Conservation (phyloP, 495 filamentous ascomycete genomes). For the Penicillium riverlandense region DNA sequence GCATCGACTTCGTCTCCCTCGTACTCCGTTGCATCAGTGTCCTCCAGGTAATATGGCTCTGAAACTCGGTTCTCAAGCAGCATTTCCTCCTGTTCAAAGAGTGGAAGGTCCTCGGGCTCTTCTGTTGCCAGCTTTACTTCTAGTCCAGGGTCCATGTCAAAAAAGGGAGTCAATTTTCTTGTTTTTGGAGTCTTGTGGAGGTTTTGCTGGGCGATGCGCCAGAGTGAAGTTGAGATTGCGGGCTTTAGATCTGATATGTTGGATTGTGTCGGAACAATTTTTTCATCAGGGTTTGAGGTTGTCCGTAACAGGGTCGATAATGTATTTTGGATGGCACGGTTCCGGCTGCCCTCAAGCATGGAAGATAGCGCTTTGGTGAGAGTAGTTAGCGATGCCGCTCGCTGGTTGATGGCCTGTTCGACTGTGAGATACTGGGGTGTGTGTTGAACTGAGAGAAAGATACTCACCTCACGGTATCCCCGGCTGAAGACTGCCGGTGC, state of each 20-base stretch:
- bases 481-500: slow-evolving; percentile 29
- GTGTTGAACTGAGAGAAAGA: not conserved
- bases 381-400: slow-evolving; percentile 24
- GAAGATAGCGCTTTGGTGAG: slow-evolving; percentile 28
- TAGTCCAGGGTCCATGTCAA: too few species aligned
- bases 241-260: not conserved
- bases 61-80: not conserved
- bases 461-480: slow-evolving; percentile 27
- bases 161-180: too few species aligned
- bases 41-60: not conserved
- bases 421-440: not conserved
- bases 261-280: not conserved
- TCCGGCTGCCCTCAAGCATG: slow-evolving; percentile 17
- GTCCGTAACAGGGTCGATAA: not conserved
- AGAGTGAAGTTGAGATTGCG: slow-evolving; percentile 17
- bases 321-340: slow-evolving; percentile 7
- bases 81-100: not conserved
- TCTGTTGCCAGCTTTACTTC: not conserved
- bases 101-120: not conserved
- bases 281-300: not conserved
- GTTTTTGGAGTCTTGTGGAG: too few species aligned
- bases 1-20: not conserved
- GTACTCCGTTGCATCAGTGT: not conserved
- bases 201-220: slow-evolving; percentile 11
- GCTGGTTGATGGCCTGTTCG: slow-evolving; percentile 32